Evolutionary conservation across 345 rosid species (phyloP).

Genomic region (Eucalyptus pauciflora): DNA sequence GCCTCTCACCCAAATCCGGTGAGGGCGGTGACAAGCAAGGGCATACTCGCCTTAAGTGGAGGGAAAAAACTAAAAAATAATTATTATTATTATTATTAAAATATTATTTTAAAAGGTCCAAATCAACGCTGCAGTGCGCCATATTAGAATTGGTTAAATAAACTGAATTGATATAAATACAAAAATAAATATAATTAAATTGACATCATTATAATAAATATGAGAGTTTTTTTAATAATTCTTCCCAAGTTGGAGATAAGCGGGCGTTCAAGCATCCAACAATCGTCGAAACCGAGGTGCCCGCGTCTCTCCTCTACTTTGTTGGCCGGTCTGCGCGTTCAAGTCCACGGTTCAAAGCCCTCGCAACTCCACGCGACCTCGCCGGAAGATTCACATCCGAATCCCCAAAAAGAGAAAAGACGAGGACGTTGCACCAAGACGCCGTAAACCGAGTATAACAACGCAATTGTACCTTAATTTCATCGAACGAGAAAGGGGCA

Average conservation of each 20-base stretch:
- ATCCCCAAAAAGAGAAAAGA: neutral
- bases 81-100: too few relatives aligned
- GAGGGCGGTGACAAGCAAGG: too few relatives aligned
- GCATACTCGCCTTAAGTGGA: too few relatives aligned
- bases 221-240: rapidly evolving
- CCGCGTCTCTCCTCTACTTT: neutral
- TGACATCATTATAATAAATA: too few relatives aligned
- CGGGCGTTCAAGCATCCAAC: neutral
- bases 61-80: too few relatives aligned
- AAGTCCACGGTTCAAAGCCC: neutral
- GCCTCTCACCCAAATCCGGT: too few relatives aligned
- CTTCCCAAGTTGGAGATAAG: too few relatives aligned
- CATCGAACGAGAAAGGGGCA: neutral
- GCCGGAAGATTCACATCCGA: neutral
- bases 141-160: too few relatives aligned
- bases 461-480: neutral
- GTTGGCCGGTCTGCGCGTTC: neutral
- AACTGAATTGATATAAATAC: rapidly evolving
- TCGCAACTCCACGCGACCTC: neutral
- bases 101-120: too few relatives aligned
- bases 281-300: neutral
- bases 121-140: rapidly evolving
- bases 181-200: too few relatives aligned
- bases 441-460: neutral
- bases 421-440: neutral